A percentile compares a stretch with the other conserved stretches of the same genome.
Evolutionary conservation across 1,139 yeast species (phyloP).

Genomic region (Pichia norvegensis): DNA sequence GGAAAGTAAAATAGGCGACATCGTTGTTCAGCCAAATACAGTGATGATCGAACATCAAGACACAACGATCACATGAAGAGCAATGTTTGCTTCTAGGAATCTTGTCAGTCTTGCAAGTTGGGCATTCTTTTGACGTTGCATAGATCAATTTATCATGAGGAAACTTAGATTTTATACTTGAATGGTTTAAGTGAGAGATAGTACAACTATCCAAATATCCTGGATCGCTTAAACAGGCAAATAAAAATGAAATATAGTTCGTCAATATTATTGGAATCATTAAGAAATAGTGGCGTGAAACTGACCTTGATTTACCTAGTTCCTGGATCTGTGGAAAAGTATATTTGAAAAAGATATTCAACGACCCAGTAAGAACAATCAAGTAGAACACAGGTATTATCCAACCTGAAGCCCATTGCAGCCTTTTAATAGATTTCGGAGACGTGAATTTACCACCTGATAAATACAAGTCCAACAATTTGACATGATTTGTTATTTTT

Average conservation of each 20-base stretch:
- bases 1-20: slow-evolving; percentile 68
- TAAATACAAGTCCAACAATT: slow-evolving; percentile 5
- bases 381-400: slow-evolving; percentile 45
- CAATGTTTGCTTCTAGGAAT: slow-evolving; percentile 93
- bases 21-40: slow-evolving; percentile 95
- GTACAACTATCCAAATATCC: slow-evolving; percentile 33
- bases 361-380: slow-evolving; percentile 38
- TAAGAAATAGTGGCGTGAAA: slow-evolving; percentile 18
- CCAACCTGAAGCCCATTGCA: slow-evolving; percentile 29
- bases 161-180: slow-evolving; percentile 25
- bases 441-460: slow-evolving; percentile 10
- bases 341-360: slow-evolving; percentile 38
- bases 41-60: slow-evolving; percentile 76
- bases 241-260: slow-evolving; percentile 34
- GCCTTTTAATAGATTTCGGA: slow-evolving; percentile 7
- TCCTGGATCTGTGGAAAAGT: slow-evolving; percentile 25
- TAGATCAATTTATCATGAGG: slow-evolving; percentile 50
- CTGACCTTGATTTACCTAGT: slow-evolving; percentile 2
- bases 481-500: not conserved
- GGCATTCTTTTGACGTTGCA: slow-evolving; percentile 31
- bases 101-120: slow-evolving; percentile 56
- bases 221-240: slow-evolving; percentile 50
- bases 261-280: slow-evolving; percentile 30
- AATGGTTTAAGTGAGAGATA: slow-evolving; percentile 2
- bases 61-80: slow-evolving; percentile 59